Evolutionary conservation across 2,329 filamentous ascomycete species (phyloP).

Genomic region (Curvularia hawaiiensis): DNA sequence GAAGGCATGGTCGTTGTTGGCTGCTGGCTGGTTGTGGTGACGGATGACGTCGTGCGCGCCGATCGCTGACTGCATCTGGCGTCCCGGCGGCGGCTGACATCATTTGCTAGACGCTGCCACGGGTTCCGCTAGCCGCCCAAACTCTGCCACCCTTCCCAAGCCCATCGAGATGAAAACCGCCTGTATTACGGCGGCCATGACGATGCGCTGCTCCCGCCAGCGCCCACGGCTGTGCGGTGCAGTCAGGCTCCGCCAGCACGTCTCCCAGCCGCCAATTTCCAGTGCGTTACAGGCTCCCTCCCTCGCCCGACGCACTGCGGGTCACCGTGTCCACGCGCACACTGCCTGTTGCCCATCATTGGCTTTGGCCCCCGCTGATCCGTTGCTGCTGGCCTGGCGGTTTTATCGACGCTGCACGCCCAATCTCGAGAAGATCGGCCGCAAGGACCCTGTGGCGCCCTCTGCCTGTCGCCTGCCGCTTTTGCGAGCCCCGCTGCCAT

Average conservation of each 20-base stretch:
- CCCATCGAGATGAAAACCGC: not conserved
- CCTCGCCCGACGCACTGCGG: slow-evolving; percentile 11
- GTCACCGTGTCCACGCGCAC: slow-evolving; percentile 22
- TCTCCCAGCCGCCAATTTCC: not conserved
- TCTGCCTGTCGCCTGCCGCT: slow-evolving; percentile 18
- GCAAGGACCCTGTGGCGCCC: slow-evolving; percentile 32
- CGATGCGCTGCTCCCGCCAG: not conserved
- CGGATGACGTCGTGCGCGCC: slow-evolving; percentile 16
- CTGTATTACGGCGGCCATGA: not conserved
- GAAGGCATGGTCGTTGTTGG: not conserved
- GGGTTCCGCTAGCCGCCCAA: slow-evolving; percentile 9
- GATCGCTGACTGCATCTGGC: not conserved
- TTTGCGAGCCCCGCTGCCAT: slow-evolving; percentile 5
- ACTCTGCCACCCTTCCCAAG: not conserved
- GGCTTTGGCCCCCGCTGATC: slow-evolving; percentile 29
- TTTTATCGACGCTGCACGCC: slow-evolving; percentile 21
- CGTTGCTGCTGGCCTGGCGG: slow-evolving; percentile 13
- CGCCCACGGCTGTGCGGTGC: not conserved
- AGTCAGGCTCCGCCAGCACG: not conserved
- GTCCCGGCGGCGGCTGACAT: slow-evolving; percentile 9
- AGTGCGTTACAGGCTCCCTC: not conserved
- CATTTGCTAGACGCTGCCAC: slow-evolving; percentile 8
- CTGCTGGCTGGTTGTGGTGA: not conserved
- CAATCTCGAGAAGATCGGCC: slow-evolving; percentile 32
- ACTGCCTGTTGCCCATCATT: slow-evolving; percentile 18